These are phyloP conservation scores for Paramecium biaurelia DNA, from an alignment of 73 alveolate species.

Conservation along the genomic window DNA sequence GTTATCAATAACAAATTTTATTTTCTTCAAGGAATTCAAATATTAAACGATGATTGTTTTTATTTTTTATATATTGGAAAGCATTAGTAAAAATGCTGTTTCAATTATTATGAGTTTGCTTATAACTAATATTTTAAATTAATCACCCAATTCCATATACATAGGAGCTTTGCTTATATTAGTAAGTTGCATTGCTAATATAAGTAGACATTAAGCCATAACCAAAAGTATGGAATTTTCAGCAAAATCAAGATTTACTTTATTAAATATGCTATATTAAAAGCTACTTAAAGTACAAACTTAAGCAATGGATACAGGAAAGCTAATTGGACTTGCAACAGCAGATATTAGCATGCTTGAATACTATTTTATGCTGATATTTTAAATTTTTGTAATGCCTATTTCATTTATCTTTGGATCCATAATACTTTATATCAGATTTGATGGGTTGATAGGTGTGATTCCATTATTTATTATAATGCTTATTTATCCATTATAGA, in stretches of 20 bases:
- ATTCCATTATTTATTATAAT: not conserved
- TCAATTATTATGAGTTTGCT: not conserved
- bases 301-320: not conserved
- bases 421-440: not conserved
- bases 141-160: not conserved
- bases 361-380: conserved; percentile 7
- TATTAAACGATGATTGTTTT: not conserved
- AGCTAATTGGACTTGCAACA: not conserved
- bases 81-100: not conserved
- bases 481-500: not conserved
- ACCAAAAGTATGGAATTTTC: conserved; percentile 23
- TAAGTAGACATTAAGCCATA: not conserved
- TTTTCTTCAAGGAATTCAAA: not conserved
- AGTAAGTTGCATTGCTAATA: not conserved
- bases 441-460: not conserved
- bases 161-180: not conserved
- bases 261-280: not conserved
- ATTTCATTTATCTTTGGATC: conserved; percentile 1
- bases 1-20: not conserved
- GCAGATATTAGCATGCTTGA: not conserved
- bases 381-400: not conserved
- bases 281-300: not conserved
- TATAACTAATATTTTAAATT: not conserved
- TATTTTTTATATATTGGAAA: not conserved
- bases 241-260: not conserved